Evolutionary conservation across 2,329 filamentous ascomycete species (phyloP).

Genomic region (Periconia sp.): DNA sequence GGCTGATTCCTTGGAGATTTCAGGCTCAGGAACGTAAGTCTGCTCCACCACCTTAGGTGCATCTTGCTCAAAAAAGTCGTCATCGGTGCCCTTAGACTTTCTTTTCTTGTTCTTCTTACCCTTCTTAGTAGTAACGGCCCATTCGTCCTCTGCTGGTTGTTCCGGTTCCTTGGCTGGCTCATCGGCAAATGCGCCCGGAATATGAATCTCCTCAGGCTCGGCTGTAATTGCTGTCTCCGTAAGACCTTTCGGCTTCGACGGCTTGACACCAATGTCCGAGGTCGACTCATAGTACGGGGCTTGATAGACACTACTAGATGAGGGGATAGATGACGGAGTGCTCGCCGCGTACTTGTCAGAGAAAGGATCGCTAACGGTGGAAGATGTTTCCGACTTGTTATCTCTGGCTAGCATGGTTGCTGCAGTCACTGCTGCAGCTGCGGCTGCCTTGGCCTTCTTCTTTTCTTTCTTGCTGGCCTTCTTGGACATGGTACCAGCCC

Average conservation of each 20-base stretch:
- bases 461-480: conserved; percentile 41
- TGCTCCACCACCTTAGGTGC: neutral
- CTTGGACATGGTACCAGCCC: conserved; percentile 29
- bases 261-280: conserved; percentile 46
- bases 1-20: conserved; percentile 1
- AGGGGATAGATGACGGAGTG: conserved; percentile 24
- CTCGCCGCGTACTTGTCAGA: conserved; percentile 29
- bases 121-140: conserved; percentile 22
- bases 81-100: conserved; percentile 8
- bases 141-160: conserved; percentile 36
- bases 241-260: conserved; percentile 38
- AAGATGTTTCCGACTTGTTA: conserved; percentile 22
- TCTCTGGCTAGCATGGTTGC: conserved; percentile 22
- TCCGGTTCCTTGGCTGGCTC: conserved; percentile 30
- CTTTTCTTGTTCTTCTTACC: conserved; percentile 28
- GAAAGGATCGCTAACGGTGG: conserved; percentile 35
- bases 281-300: conserved; percentile 51
- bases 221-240: conserved; percentile 45
- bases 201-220: conserved; percentile 65
- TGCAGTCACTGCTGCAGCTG: conserved; percentile 19
- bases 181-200: conserved; percentile 68
- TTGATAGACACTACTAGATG: conserved; percentile 37
- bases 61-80: conserved; percentile 2
- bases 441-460: conserved; percentile 33
- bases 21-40: conserved; percentile 6